Conservation (phyloP, 2,329 filamentous ascomycete genomes). For the Hymenoscyphus salicellus region DNA sequence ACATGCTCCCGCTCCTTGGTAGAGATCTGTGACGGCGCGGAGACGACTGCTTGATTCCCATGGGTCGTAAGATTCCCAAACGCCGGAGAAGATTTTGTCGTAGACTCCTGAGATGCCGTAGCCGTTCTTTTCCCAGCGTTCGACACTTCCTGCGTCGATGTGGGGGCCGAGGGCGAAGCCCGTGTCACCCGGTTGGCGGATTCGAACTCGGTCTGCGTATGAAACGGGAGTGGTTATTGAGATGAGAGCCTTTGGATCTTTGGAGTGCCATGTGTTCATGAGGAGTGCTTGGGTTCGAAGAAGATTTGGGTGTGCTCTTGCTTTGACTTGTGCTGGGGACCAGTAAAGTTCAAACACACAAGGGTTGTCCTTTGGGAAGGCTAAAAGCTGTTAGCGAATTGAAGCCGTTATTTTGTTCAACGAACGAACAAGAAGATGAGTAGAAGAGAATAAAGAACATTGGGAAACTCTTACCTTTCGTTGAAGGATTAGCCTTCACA, state of each 20-base stretch:
- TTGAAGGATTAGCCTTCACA: constrained; percentile 59
- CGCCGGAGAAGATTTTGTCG: constrained; percentile 66
- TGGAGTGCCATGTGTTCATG: constrained; percentile 58
- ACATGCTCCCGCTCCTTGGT: constrained; percentile 78
- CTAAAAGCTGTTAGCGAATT: constrained; percentile 32
- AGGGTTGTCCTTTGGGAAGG: constrained; percentile 64
- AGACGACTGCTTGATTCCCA: constrained; percentile 74
- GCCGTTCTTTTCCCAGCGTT: constrained; percentile 69
- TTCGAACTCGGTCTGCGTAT: constrained; percentile 65
- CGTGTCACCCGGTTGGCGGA: constrained; percentile 67
- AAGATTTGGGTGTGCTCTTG: constrained; percentile 64
- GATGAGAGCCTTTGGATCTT: constrained; percentile 40
- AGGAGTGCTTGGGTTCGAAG: constrained; percentile 59
- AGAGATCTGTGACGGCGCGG: constrained; percentile 67
- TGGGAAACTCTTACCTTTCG: constrained; percentile 38
- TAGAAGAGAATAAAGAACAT: background rate
- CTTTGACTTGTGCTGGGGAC: constrained; percentile 65
- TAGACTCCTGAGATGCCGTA: constrained; percentile 70
- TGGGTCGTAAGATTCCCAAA: constrained; percentile 78
- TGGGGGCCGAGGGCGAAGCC: constrained; percentile 72
- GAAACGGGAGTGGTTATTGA: constrained; percentile 55
- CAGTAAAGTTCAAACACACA: constrained; percentile 76
- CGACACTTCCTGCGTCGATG: constrained; percentile 69
- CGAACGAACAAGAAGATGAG: background rate
- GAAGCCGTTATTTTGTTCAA: too few species aligned